phyloP scores from a whole-genome alignment of 129 eudicot species.

The Sambucus nigra region DNA sequence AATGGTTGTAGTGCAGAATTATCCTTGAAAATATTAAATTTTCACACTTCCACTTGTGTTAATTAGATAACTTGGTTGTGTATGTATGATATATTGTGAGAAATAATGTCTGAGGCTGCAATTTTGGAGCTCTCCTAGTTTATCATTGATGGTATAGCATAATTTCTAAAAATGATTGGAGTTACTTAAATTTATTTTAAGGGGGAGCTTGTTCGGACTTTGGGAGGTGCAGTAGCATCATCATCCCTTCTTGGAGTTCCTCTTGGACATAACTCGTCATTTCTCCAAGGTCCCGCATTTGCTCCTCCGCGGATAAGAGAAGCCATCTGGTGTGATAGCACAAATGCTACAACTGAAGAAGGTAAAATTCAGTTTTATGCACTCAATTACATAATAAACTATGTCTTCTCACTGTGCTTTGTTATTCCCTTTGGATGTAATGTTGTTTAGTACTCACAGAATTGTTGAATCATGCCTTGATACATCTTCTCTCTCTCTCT shows the following conservation, averaged over 20 bases:
- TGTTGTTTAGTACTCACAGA: too few relatives aligned
- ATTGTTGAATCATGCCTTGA: too few relatives aligned
- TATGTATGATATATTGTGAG: too few relatives aligned
- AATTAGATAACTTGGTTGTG: too few relatives aligned
- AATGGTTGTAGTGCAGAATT: too few relatives aligned
- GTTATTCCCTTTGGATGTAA: too few relatives aligned
- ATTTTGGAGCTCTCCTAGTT: too few relatives aligned
- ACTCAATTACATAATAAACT: background rate
- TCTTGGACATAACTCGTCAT: conserved; percentile 92
- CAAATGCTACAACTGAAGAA: conserved; percentile 86
- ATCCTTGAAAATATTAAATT: too few relatives aligned
- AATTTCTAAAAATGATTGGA: background rate
- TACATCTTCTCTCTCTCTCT: too few relatives aligned
- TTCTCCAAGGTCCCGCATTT: conserved; percentile 97
- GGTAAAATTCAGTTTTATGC: conserved; percentile 24
- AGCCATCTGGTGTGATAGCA: conserved; percentile 98
- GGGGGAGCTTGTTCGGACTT: conserved; percentile 88
- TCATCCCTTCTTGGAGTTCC: conserved; percentile 94
- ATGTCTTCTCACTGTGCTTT: too few relatives aligned
- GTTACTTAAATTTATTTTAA: conserved; percentile 6
- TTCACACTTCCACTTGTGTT: too few relatives aligned
- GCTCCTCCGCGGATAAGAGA: conserved; percentile 97
- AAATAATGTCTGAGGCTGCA: too few relatives aligned
- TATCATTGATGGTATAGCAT: background rate
- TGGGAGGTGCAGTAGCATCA: conserved; percentile 84